Base-by-base conservation (phyloP, 2,329 filamentous ascomycete genomes). In the Phoma sp. region DNA sequence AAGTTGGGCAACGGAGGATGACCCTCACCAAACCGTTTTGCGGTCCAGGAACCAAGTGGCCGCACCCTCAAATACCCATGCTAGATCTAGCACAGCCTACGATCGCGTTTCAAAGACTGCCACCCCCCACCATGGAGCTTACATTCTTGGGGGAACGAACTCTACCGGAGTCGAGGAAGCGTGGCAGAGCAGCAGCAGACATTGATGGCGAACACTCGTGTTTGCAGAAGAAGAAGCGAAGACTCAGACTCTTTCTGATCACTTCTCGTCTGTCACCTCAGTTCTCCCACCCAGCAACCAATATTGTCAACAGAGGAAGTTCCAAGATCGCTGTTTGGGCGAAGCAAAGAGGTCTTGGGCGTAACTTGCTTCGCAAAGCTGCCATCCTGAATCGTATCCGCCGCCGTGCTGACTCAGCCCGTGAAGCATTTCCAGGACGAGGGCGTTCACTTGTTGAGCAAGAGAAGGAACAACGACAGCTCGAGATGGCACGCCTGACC, bases 241-340 rank as follows among this genome's bases (percentile, higher is more conserved):
- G 88, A 3, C 75, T 91, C 4, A 81, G 86, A 1, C 76, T 84
- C 2, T 69, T 74, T 39, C 80, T 91, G 36, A 84, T 90, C 66
- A 91, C 89, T 1, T 90, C 87, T 17, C 82, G 87, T 7, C 83
- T 91, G 0, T 90, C 87, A 9, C 83, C 81, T 40, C 87, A 88
- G 1, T 91, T 85, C 72, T 90, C 87, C 0, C 79, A 84, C 23
- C 88, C 88, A 0, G 86, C 88, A 3, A 86, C 87, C 36, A 87
- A 91, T 64, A 89, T 90, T 51, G 79, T 87, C 46, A 84, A 87
- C 69, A 82, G 86, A 21, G 86, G 85, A 50, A 79, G 77, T 11
- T 77, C 76, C 37, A 80, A 78, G 60, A 76, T 80, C 50, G 72
- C 77, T 1, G 66, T 80, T 10, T 79, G 77, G 76, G 74, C 74